phyloP scores from a whole-genome alignment of 2,329 filamentous ascomycete species.

The Pseudogymnoascus verrucosus region DNA sequence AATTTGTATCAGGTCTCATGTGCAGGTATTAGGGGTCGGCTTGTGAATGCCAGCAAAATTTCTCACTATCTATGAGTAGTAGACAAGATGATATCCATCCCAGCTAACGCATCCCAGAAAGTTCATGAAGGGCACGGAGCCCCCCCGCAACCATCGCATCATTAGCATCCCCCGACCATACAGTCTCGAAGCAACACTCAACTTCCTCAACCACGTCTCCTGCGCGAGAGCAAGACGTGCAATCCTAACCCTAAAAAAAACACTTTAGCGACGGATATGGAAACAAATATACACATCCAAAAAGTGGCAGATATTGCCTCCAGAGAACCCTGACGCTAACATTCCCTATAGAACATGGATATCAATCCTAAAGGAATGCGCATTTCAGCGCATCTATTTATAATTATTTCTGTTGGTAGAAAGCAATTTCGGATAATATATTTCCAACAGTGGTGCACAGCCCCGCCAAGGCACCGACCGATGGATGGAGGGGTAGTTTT shows the following conservation, averaged over 20 bases:
- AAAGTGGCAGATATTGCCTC: neutral
- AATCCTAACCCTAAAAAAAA: no score
- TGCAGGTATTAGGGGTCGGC: neutral
- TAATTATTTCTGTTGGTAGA: neutral
- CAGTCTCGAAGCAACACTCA: conserved; percentile 14
- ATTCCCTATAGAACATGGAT: neutral
- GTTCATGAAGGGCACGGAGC: neutral
- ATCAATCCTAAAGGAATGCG: neutral
- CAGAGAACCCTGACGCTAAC: neutral
- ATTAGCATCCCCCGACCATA: conserved; percentile 12
- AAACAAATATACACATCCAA: no score
- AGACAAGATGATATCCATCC: neutral
- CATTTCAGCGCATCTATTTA: neutral
- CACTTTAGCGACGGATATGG: no score
- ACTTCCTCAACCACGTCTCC: no score
- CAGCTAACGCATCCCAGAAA: neutral
- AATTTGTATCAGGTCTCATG: neutral
- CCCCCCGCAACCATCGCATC: neutral
- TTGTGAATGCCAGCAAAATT: neutral
- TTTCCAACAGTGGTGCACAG: neutral
- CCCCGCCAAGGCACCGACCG: neutral
- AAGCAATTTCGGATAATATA: neutral
- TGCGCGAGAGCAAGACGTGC: no score
- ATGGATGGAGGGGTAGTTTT: neutral
- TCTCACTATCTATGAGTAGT: neutral